Conservation (phyloP, 2,329 filamentous ascomycete species). For the Elsinoe australis region DNA sequence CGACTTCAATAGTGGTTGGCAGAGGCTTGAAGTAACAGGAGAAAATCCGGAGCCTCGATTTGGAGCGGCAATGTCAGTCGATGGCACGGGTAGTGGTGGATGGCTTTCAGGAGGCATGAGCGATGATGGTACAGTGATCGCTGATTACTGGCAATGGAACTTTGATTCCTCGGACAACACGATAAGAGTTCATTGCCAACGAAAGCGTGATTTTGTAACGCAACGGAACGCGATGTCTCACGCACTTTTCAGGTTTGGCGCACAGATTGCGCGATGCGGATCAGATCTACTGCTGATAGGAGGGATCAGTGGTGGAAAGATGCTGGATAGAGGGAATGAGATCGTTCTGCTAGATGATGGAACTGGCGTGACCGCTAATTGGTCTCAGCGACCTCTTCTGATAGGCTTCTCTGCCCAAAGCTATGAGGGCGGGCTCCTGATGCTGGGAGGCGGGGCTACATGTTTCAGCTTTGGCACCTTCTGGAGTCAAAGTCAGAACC, state of each 20-base stretch:
- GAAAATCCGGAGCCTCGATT: constrained; percentile 46
- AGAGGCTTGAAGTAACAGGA: constrained; percentile 20
- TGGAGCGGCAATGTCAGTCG: constrained; percentile 47
- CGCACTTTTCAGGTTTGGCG: constrained; percentile 42
- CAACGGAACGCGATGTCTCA: too few species aligned
- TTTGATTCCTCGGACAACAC: constrained; percentile 33
- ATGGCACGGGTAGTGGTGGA: constrained; percentile 39
- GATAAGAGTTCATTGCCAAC: constrained; percentile 18
- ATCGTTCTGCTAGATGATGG: constrained; percentile 37
- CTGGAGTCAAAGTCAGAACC: constrained; percentile 58
- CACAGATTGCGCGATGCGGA: constrained; percentile 41
- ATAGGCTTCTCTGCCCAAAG: constrained; percentile 56
- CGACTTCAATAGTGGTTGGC: constrained; percentile 46
- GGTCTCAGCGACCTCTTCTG: constrained; percentile 54
- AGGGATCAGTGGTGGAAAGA: constrained; percentile 40
- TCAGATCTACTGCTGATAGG: constrained; percentile 46
- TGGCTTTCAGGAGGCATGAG: constrained; percentile 66
- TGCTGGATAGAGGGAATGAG: constrained; percentile 46
- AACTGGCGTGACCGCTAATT: background rate
- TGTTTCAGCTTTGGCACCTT: constrained; percentile 87
- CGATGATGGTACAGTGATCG: constrained; percentile 53
- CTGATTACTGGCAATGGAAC: constrained; percentile 59
- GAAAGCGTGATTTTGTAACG: background rate
- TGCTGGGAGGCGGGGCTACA: constrained; percentile 73
- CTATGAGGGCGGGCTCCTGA: constrained; percentile 46